phyloP scores from a whole-genome alignment of 2,329 filamentous ascomycete species.

The Rhexocercosporidium sp. region DNA sequence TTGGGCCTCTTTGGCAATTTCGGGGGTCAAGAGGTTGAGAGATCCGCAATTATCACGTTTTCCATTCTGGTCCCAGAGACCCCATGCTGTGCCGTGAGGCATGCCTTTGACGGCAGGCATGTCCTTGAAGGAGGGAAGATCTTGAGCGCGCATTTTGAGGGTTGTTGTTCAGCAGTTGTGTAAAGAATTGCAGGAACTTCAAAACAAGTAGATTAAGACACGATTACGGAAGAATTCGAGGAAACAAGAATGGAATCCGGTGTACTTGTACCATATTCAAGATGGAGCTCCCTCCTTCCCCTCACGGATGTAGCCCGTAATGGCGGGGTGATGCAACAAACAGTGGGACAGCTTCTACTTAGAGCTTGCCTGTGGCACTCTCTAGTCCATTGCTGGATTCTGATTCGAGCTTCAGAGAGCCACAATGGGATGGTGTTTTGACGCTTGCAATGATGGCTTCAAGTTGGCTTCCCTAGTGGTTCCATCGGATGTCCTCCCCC shows the following conservation, averaged over 20 bases:
- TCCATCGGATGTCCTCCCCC: background rate
- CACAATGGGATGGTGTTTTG: background rate
- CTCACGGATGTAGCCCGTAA: background rate
- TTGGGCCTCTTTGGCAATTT: conserved; percentile 47
- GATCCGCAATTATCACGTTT: conserved; percentile 50
- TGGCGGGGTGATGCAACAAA: background rate
- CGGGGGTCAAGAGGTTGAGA: conserved; percentile 51
- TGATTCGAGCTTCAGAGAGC: background rate
- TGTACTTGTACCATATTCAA: background rate
- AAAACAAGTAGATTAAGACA: background rate
- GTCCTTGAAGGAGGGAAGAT: conserved; percentile 46
- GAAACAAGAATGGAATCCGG: background rate
- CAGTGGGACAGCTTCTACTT: conserved; percentile 1
- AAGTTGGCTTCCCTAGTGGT: background rate
- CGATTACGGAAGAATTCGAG: background rate
- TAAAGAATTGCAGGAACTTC: background rate
- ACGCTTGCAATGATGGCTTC: background rate
- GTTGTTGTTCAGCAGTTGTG: background rate
- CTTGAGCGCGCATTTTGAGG: conserved; percentile 30
- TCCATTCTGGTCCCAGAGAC: conserved; percentile 52
- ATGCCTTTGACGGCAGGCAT: conserved; percentile 48
- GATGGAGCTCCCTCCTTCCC: background rate
- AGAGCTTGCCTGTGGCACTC: background rate
- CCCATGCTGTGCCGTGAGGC: conserved; percentile 51
- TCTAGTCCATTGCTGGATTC: background rate